Percentiles rank a stretch among this genome's conserved stretches.
phyloP scores from a whole-genome alignment of 257 asterid genomes.

The Przewalskia tangutica region DNA sequence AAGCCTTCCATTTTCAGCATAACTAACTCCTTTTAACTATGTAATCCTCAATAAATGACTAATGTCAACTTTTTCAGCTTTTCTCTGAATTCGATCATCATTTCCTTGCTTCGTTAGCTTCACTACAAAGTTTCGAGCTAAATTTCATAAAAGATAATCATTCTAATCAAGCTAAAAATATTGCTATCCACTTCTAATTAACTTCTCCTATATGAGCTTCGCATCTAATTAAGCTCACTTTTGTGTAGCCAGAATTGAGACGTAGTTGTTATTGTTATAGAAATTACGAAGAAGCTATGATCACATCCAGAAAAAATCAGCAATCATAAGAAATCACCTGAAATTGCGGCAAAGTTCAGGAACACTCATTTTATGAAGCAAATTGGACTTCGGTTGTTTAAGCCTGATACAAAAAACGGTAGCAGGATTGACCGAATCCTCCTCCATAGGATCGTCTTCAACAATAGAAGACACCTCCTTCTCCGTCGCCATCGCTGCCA shows the following conservation, averaged over 20 bases:
- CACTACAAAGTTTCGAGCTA: not conserved
- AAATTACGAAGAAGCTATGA: not conserved
- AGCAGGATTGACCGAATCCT: constrained; percentile 48
- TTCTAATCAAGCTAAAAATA: not conserved
- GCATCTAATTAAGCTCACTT: not conserved
- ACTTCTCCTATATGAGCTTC: not conserved
- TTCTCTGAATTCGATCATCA: not conserved
- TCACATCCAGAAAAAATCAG: not conserved
- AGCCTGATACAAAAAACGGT: constrained; percentile 72
- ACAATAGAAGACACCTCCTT: constrained; percentile 25
- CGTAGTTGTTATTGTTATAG: not conserved
- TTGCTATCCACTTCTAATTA: not conserved
- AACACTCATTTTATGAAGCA: constrained; percentile 89
- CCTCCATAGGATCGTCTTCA: constrained; percentile 59
- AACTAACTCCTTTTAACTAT: not conserved
- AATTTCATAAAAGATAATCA: not conserved
- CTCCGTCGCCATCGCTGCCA: constrained; percentile 27
- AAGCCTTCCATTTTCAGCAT: not conserved
- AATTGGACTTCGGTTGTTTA: constrained; percentile 69
- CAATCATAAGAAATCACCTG: constrained; percentile 34
- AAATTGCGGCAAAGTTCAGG: constrained; percentile 98
- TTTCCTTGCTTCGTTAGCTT: not conserved
- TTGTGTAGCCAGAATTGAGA: not conserved
- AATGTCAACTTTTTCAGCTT: not conserved
- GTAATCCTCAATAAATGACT: not conserved